These are phyloP conservation scores for Penicillium psychrosexuale DNA, from an alignment of 2,329 filamentous ascomycete genomes.

Conservation along the genomic window DNA sequence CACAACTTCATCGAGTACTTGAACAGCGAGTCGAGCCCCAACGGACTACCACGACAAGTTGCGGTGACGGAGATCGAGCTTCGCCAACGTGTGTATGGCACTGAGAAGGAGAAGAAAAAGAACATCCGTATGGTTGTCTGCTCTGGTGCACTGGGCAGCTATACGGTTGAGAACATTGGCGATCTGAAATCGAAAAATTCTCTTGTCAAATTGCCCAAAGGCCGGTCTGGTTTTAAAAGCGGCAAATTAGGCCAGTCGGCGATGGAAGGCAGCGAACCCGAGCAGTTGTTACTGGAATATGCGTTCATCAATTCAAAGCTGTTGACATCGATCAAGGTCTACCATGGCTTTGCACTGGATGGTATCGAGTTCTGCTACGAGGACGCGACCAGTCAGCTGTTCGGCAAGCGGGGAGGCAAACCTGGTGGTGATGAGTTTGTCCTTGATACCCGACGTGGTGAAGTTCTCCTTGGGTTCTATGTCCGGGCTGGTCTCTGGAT, in stretches of 20 bases:
- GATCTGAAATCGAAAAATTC: constrained; percentile 68
- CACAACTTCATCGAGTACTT: constrained; percentile 77
- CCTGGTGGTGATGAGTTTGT: constrained; percentile 70
- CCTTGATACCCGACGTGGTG: constrained; percentile 77
- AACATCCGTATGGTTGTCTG: constrained; percentile 68
- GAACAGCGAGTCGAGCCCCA: constrained; percentile 56
- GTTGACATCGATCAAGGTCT: constrained; percentile 70
- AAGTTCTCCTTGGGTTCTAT: constrained; percentile 83
- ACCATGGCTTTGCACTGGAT: constrained; percentile 72
- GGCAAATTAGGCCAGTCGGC: constrained; percentile 69
- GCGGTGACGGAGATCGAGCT: constrained; percentile 72
- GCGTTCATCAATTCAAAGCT: constrained; percentile 67
- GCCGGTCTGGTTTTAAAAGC: constrained; percentile 71
- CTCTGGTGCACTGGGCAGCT: constrained; percentile 69
- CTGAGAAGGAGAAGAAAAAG: constrained; percentile 64
- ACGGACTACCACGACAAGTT: constrained; percentile 66
- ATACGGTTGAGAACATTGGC: constrained; percentile 74
- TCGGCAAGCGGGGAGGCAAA: constrained; percentile 76
- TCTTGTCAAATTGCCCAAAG: constrained; percentile 70
- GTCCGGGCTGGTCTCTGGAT: constrained; percentile 76
- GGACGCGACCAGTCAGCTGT: constrained; percentile 76
- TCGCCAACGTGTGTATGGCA: constrained; percentile 66
- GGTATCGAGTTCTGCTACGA: constrained; percentile 93
- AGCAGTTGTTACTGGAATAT: constrained; percentile 73
- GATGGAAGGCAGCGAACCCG: constrained; percentile 65